phyloP scores from a whole-genome alignment of 148 eudicot genomes.

The Camellia lanceoleosa region DNA sequence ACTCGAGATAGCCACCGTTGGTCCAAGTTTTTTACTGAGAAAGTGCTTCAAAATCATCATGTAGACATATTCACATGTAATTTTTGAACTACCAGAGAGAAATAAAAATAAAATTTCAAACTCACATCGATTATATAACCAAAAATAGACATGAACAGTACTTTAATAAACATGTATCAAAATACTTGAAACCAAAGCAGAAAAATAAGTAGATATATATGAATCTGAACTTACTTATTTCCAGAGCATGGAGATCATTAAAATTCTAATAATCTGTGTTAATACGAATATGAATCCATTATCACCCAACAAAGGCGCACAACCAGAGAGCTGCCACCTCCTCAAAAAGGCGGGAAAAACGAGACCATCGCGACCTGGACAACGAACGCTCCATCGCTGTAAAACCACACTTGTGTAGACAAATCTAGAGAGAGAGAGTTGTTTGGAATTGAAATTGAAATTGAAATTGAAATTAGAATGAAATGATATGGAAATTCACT shows the following conservation, averaged over 20 bases:
- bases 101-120: too few species aligned
- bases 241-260: neutral
- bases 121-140: too few species aligned
- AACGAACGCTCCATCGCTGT: conserved; percentile 15
- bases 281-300: neutral
- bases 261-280: neutral
- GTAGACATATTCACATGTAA: too few species aligned
- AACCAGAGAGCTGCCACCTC: neutral
- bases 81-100: too few species aligned
- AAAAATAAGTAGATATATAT: neutral
- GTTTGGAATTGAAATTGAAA: neutral
- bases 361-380: conserved; percentile 13
- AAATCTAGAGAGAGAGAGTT: neutral
- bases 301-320: conserved; percentile 21
- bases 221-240: conserved; percentile 22
- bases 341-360: conserved; percentile 15
- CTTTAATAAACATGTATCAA: neutral
- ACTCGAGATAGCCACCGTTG: too few species aligned
- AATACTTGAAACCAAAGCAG: neutral
- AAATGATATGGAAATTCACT: conserved; percentile 7
- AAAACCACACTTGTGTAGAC: neutral
- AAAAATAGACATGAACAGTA: too few species aligned
- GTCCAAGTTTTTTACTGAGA: too few species aligned
- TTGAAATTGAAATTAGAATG: conserved; percentile 14
- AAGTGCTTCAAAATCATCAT: too few species aligned